Percentiles rank a stretch among this genome's conserved stretches.
These are phyloP conservation scores for Boletus coccyginus DNA, from an alignment of 768 basidiomycete genomes.

Conservation along the genomic window DNA sequence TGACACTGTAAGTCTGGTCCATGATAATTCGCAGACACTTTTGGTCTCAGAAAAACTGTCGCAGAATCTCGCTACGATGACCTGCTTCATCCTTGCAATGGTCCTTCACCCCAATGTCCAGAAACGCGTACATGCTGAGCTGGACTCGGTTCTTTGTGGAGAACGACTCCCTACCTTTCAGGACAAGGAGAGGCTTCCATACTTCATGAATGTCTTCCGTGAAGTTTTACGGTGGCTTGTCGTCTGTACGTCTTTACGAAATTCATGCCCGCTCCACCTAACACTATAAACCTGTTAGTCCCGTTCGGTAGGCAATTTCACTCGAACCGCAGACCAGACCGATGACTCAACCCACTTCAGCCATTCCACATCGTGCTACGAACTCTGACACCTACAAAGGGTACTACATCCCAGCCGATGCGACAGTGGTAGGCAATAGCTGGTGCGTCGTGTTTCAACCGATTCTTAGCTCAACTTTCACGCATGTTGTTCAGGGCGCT, in stretches of 20 bases:
- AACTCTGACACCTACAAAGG: slow-evolving; percentile 4
- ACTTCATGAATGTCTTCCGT: slow-evolving; percentile 4
- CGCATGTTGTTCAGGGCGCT: neutral
- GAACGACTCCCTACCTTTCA: slow-evolving; percentile 5
- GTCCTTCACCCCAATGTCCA: slow-evolving; percentile 1
- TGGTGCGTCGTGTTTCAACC: neutral
- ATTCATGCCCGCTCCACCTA: neutral
- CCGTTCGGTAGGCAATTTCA: neutral
- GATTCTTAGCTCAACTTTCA: neutral
- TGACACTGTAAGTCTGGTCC: neutral
- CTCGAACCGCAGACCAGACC: neutral
- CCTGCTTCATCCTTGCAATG: neutral
- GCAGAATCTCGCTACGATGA: slow-evolving; percentile 6
- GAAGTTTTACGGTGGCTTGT: slow-evolving; percentile 4
- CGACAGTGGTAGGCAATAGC: slow-evolving; percentile 2
- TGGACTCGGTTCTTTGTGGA: neutral
- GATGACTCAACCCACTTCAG: neutral
- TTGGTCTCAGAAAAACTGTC: neutral
- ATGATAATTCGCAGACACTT: too few species aligned
- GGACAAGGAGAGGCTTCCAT: slow-evolving; percentile 1
- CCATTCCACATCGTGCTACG: neutral
- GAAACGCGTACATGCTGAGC: neutral
- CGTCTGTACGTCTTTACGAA: neutral
- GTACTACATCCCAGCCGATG: slow-evolving; percentile 1
- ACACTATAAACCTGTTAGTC: neutral